Percentiles rank a stretch among this genome's conserved stretches.
Conservation (phyloP, 116 monocot species). For the Phalaenopsis hybrid region DNA sequence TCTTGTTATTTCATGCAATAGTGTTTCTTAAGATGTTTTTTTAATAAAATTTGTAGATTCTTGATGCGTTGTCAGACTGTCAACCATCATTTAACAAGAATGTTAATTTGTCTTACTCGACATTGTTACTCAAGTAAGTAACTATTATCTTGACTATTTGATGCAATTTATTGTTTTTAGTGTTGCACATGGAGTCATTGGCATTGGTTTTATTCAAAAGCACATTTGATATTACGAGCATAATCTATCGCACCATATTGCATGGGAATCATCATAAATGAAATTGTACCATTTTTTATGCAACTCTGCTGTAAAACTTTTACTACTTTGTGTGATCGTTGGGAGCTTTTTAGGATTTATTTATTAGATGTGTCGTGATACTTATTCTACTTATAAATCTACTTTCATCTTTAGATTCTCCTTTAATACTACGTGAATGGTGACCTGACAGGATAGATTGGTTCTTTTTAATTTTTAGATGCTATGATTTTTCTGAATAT, state of each 20-base stretch:
- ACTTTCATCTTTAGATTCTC: neutral
- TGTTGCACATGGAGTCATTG: neutral
- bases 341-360: neutral
- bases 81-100: constrained; percentile 71
- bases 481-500: neutral
- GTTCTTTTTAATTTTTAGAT: neutral
- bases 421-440: neutral
- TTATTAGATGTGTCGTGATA: neutral
- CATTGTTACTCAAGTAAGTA: constrained; percentile 83
- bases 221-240: neutral
- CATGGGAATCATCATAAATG: no score
- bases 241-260: neutral
- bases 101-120: constrained; percentile 65
- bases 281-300: neutral
- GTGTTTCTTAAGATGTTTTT: neutral
- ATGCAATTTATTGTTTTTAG: neutral
- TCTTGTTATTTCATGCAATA: neutral
- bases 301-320: neutral
- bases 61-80: constrained; percentile 73
- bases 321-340: neutral
- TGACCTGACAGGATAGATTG: neutral
- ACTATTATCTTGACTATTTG: neutral
- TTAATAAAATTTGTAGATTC: constrained; percentile 53
- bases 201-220: neutral
- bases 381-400: neutral